Evolutionary conservation across 2,329 filamentous ascomycete genomes (phyloP).

Genomic region (Alternaria incomplexa): DNA sequence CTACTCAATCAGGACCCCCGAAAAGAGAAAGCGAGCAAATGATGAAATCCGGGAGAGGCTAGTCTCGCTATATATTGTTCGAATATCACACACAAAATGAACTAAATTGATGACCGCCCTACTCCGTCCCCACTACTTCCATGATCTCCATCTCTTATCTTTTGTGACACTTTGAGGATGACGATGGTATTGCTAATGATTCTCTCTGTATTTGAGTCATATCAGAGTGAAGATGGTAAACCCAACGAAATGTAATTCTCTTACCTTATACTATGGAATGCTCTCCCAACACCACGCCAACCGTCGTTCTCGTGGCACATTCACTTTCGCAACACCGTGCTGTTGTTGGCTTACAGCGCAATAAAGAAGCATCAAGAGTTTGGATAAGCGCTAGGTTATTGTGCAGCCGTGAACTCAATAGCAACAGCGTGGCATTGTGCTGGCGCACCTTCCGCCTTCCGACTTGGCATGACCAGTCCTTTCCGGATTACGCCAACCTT

Average conservation of each 20-base stretch:
- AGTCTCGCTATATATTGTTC: background rate
- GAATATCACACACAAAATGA: background rate
- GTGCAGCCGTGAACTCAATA: background rate
- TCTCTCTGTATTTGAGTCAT: background rate
- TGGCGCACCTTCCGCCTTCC: background rate
- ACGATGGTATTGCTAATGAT: background rate
- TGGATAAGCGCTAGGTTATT: background rate
- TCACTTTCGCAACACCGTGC: background rate
- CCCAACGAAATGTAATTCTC: background rate
- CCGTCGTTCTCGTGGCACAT: background rate
- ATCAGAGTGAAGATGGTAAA: background rate
- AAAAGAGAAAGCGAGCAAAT: background rate
- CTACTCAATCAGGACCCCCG: background rate
- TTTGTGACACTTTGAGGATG: background rate
- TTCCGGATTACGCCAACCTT: background rate
- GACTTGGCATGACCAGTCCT: background rate
- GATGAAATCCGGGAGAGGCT: background rate
- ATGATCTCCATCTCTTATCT: background rate
- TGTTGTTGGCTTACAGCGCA: conserved; percentile 12
- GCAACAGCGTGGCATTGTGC: background rate
- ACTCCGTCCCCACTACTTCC: background rate
- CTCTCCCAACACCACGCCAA: background rate
- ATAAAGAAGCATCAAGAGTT: background rate
- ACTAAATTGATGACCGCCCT: background rate
- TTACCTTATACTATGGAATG: background rate